Percentiles rank a stretch among this genome's conserved stretches.
Evolutionary conservation across 2,329 filamentous ascomycete species (phyloP).

Genomic region (Epichloe hybrida): DNA sequence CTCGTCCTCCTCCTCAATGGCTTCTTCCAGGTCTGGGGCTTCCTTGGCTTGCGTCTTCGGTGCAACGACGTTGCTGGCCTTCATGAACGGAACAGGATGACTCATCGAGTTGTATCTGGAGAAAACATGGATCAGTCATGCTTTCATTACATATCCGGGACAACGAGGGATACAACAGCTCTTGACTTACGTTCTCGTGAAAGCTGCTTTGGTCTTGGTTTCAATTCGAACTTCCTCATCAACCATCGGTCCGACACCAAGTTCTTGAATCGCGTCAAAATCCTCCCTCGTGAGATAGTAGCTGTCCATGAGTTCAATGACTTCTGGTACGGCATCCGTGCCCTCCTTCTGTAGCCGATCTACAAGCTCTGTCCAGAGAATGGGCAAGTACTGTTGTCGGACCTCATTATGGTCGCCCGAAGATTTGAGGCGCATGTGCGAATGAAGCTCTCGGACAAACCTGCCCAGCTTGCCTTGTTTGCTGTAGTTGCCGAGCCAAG

Average conservation of each 20-base stretch:
- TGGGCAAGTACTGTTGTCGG: conserved; percentile 83
- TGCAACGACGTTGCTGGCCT: conserved; percentile 62
- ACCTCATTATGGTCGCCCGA: conserved; percentile 89
- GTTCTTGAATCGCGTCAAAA: conserved; percentile 82
- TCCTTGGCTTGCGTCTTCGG: conserved; percentile 61
- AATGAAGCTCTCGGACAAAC: conserved; percentile 84
- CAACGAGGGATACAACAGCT: too few species aligned
- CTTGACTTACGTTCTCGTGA: conserved; percentile 66
- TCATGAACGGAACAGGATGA: conserved; percentile 93
- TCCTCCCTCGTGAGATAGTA: conserved; percentile 94
- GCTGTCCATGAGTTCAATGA: conserved; percentile 93
- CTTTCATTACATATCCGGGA: too few species aligned
- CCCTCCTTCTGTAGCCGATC: conserved; percentile 63
- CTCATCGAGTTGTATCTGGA: conserved; percentile 71
- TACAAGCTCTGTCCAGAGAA: conserved; percentile 72
- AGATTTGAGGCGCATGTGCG: conserved; percentile 84
- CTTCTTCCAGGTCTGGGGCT: conserved; percentile 88
- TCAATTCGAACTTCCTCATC: conserved; percentile 67
- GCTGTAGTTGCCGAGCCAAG: conserved; percentile 93
- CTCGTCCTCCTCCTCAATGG: conserved; percentile 81
- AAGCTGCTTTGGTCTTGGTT: conserved; percentile 71
- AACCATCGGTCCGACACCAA: conserved; percentile 75
- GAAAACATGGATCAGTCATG: not conserved
- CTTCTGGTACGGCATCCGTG: conserved; percentile 64
- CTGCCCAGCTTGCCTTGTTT: conserved; percentile 66